Percentiles rank a stretch among this genome's conserved stretches.
phyloP scores from a whole-genome alignment of 2,329 filamentous ascomycete genomes.

The Monascus ruber region DNA sequence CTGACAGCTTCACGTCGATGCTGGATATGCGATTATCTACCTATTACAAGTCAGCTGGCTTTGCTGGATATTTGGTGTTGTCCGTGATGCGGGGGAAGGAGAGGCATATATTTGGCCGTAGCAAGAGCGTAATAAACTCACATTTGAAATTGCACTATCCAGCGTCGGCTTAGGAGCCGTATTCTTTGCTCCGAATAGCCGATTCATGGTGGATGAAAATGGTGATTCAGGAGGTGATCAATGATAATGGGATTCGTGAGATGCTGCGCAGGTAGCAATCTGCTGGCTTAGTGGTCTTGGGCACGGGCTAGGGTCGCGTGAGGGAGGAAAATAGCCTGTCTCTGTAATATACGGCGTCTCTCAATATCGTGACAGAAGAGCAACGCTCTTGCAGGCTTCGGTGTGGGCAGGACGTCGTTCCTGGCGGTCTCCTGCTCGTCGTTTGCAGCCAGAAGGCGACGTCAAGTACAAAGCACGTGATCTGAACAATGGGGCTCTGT shows the following conservation, averaged over 20 bases:
- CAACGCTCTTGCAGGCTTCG: no score
- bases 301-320: no score
- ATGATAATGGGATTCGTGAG: conserved; percentile 1
- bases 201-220: conserved; percentile 59
- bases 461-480: no score
- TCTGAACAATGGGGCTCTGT: no score
- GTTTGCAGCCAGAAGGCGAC: no score
- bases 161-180: conserved; percentile 84
- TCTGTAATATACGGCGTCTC: no score
- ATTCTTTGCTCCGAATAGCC: conserved; percentile 82
- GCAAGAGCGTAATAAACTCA: conserved; percentile 30
- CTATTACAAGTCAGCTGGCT: conserved; percentile 26
- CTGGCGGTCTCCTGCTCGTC: no score
- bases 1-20: conserved; percentile 89
- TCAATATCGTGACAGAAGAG: no score
- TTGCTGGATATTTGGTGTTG: conserved; percentile 1
- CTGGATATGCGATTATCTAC: conserved; percentile 70
- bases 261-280: neutral
- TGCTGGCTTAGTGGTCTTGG: neutral
- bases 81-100: conserved; percentile 5
- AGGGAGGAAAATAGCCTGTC: no score
- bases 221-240: conserved; percentile 1
- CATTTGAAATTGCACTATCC: conserved; percentile 68
- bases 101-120: conserved; percentile 1
- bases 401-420: no score